A percentile compares a stretch with the other conserved stretches of the same genome.
These are phyloP conservation scores for Castanospermum australe DNA, from an alignment of 306 rosid genomes.

Conservation along the genomic window DNA sequence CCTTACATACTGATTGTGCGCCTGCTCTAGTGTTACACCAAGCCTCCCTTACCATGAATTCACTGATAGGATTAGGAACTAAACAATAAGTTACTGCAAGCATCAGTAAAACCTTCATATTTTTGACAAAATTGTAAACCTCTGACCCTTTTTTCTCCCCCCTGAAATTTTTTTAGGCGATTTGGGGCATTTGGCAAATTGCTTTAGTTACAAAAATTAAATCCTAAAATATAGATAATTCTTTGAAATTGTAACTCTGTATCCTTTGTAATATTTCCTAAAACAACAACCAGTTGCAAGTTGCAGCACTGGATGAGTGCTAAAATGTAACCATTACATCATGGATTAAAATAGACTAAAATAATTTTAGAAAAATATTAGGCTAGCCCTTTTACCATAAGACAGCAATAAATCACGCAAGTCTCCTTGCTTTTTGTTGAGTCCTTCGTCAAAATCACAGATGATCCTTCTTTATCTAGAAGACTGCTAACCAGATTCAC, in stretches of 20 bases:
- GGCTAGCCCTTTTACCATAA: background rate
- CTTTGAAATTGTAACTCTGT: background rate
- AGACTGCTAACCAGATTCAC: conserved; percentile 4
- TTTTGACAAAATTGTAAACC: background rate
- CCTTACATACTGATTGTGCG: background rate
- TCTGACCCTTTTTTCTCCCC: background rate
- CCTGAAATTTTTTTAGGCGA: background rate
- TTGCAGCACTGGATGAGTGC: background rate
- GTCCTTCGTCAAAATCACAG: conserved; percentile 12
- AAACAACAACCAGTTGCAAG: background rate
- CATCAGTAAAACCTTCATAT: no score
- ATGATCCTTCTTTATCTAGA: background rate
- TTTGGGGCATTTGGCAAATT: background rate
- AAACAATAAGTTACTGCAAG: no score
- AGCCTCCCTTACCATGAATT: no score
- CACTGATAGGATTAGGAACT: no score
- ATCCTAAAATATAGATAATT: background rate
- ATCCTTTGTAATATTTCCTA: background rate
- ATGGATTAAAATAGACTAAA: background rate
- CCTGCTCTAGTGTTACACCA: no score
- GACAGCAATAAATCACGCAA: background rate
- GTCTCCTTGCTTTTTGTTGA: background rate
- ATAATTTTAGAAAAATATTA: background rate
- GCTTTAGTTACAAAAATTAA: background rate
- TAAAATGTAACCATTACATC: conserved; percentile 1